Evolutionary conservation across 139 green algal genomes (phyloP).

Genomic region (Asterochloris erici): DNA sequence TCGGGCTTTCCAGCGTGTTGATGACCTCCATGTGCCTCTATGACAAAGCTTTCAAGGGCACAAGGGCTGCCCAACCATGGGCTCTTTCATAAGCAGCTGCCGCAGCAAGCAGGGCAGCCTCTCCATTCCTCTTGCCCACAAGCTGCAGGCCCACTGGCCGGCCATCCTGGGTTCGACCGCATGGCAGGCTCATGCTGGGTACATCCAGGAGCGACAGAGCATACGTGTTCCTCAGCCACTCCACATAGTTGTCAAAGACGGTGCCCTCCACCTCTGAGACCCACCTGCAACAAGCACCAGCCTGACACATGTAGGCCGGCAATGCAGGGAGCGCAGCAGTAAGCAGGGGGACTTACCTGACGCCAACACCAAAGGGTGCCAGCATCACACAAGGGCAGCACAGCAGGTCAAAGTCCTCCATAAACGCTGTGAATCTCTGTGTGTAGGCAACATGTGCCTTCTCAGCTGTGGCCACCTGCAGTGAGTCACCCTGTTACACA

Average conservation of each 20-base stretch:
- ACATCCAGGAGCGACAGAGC: constrained; percentile 14
- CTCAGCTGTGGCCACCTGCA: constrained; percentile 9
- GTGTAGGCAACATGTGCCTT: not conserved
- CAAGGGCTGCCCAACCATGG: constrained; percentile 1
- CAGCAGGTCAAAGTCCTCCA: constrained; percentile 31
- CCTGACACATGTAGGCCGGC: no score
- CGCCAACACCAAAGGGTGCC: constrained; percentile 31
- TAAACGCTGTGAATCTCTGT: constrained; percentile 11
- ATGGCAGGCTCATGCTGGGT: constrained; percentile 24
- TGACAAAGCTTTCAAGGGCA: constrained; percentile 6
- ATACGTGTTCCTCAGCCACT: constrained; percentile 42
- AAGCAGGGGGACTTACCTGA: constrained; percentile 14
- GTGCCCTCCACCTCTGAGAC: constrained; percentile 19
- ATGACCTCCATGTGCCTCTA: not conserved
- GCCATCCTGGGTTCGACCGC: constrained; percentile 16
- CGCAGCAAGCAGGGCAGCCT: constrained; percentile 5
- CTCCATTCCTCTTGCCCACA: constrained; percentile 17
- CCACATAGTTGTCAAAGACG: constrained; percentile 34
- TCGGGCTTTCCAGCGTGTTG: not conserved
- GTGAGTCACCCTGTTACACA: no score
- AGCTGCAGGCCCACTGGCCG: constrained; percentile 44
- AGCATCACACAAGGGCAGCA: constrained; percentile 35
- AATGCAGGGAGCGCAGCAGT: not conserved
- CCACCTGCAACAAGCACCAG: constrained; percentile 21
- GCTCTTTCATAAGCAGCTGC: constrained; percentile 4